These are phyloP conservation scores for Beta macrorhiza DNA, from an alignment of 179 eudicot genomes.

Conservation along the genomic window DNA sequence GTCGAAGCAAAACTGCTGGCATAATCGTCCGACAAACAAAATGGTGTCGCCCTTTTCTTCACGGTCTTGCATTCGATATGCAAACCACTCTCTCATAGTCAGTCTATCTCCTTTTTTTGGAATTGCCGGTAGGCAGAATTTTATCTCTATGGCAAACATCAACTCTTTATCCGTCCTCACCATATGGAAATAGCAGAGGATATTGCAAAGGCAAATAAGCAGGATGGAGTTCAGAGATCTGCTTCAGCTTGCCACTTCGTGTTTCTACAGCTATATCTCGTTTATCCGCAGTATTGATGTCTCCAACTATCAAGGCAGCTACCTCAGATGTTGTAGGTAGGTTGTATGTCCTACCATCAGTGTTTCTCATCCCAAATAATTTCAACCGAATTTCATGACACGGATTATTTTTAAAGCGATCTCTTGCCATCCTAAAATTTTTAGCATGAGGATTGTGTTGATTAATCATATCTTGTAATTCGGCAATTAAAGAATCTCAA, in stretches of 20 bases:
- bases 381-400: neutral
- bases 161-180: neutral
- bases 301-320: neutral
- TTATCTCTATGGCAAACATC: neutral
- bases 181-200: neutral
- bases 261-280: neutral
- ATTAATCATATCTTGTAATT: neutral
- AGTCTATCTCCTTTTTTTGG: neutral
- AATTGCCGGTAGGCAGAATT: neutral
- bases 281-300: neutral
- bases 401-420: neutral
- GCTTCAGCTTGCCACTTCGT: neutral
- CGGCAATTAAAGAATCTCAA: neutral
- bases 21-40: neutral
- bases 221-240: neutral
- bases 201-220: neutral
- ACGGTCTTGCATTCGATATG: constrained; percentile 22
- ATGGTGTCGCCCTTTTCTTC: neutral
- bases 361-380: neutral
- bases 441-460: neutral
- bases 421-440: constrained; percentile 1
- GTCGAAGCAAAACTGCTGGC: constrained; percentile 25
- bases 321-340: neutral
- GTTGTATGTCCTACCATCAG: neutral
- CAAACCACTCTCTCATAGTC: constrained; percentile 24